These are phyloP conservation scores for Saccharomycodes ludwigii DNA, from an alignment of 805 yeast species.

Conservation along the genomic window DNA sequence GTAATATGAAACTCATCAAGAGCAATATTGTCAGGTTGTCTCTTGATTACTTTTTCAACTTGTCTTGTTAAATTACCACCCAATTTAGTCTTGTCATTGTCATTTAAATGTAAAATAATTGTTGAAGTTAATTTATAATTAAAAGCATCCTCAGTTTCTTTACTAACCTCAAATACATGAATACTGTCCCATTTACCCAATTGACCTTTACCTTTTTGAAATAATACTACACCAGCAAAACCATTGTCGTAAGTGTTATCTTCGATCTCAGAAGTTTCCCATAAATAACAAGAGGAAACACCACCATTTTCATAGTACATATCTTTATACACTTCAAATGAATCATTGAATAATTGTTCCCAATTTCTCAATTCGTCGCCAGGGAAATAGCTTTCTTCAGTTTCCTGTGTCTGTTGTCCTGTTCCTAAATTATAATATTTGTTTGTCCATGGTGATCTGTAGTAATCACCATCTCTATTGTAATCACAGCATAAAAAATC, in stretches of 20 bases:
- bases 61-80: constrained; percentile 86
- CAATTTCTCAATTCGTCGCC: constrained; percentile 51
- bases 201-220: constrained; percentile 45
- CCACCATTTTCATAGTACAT: constrained; percentile 87
- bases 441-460: constrained; percentile 85
- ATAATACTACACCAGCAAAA: constrained; percentile 84
- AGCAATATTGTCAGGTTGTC: no score
- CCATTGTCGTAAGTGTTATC: constrained; percentile 32
- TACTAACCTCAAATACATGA: constrained; percentile 73
- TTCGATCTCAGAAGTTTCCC: constrained; percentile 82
- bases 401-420: constrained; percentile 36
- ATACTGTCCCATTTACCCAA: constrained; percentile 71
- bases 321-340: constrained; percentile 87
- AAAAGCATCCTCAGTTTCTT: constrained; percentile 23
- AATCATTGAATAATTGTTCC: constrained; percentile 75
- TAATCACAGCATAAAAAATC: constrained; percentile 81
- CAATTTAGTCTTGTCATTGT: constrained; percentile 30
- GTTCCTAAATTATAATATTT: constrained; percentile 34
- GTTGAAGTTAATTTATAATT: constrained; percentile 77
- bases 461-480: constrained; percentile 88
- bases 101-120: constrained; percentile 60
- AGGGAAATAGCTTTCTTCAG: constrained; percentile 67
- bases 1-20: constrained; percentile 60
- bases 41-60: constrained; percentile 37
- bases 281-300: constrained; percentile 72